A percentile compares a stretch with the other conserved stretches of the same genome.
phyloP scores from a whole-genome alignment of 345 rosid species.

The Moricandia arvensis region DNA sequence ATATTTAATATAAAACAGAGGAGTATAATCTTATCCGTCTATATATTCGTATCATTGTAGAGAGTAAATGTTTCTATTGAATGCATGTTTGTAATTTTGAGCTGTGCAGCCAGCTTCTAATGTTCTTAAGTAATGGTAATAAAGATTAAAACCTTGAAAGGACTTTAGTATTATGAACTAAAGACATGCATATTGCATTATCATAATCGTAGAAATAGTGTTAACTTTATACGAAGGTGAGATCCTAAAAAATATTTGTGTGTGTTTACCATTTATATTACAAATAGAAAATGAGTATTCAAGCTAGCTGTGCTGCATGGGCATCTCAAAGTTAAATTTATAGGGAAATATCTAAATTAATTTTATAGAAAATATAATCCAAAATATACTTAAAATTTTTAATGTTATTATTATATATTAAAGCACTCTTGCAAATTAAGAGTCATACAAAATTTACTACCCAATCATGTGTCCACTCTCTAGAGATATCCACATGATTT shows the following conservation, averaged over 20 bases:
- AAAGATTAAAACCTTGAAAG: neutral
- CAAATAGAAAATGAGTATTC: too few species aligned
- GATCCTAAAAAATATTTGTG: neutral
- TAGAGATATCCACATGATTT: neutral
- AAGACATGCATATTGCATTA: neutral
- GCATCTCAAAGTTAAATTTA: too few species aligned
- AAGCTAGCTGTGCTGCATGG: too few species aligned
- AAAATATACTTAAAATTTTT: too few species aligned
- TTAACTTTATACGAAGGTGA: neutral
- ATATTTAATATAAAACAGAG: too few species aligned
- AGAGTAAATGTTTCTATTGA: neutral
- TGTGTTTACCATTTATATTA: too few species aligned
- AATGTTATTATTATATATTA: too few species aligned
- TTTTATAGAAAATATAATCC: neutral
- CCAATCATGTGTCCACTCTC: neutral
- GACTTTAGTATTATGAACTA: too few species aligned
- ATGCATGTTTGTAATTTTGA: too few species aligned
- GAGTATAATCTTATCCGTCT: too few species aligned
- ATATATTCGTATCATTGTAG: neutral
- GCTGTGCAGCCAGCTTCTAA: too few species aligned
- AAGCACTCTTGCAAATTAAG: neutral
- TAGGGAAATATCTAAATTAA: neutral
- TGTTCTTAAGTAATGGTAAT: neutral
- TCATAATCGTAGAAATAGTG: neutral
- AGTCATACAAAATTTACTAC: neutral